Evolutionary conservation across 306 rosid genomes (phyloP).

Genomic region (Pueraria montana): DNA sequence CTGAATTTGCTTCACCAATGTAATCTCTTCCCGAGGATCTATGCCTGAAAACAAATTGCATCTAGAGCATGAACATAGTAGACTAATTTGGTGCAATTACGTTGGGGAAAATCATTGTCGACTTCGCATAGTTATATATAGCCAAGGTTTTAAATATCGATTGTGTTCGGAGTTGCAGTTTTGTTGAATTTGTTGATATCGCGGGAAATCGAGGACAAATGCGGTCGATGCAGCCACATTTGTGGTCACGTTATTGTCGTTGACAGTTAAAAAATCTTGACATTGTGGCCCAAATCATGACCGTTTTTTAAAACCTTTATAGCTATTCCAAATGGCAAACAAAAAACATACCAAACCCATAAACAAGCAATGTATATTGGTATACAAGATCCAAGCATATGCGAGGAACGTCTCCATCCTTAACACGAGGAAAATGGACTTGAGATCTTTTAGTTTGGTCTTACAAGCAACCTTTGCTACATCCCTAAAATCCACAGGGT

Average conservation of each 20-base stretch:
- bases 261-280: no score
- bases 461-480: slow-evolving; percentile 94
- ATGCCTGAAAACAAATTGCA: slow-evolving; percentile 54
- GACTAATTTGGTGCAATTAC: background rate
- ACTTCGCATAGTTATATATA: no score
- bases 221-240: no score
- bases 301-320: slow-evolving; percentile 20
- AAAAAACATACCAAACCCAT: slow-evolving; percentile 84
- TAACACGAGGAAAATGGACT: slow-evolving; percentile 59
- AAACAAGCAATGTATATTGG: slow-evolving; percentile 83
- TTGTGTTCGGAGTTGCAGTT: no score
- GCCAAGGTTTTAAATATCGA: no score
- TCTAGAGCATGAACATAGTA: no score
- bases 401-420: slow-evolving; percentile 79
- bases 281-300: no score
- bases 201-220: no score
- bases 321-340: slow-evolving; percentile 22
- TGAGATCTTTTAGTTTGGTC: slow-evolving; percentile 75
- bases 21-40: slow-evolving; percentile 73
- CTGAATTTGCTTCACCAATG: slow-evolving; percentile 68
- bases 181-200: no score
- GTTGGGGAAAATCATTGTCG: background rate
- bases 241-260: no score
- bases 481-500: slow-evolving; percentile 73
- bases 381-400: slow-evolving; percentile 96